Evolutionary conservation across 352 stramenopile genomes (phyloP).

Genomic region (Globisporangium nodosum): DNA sequence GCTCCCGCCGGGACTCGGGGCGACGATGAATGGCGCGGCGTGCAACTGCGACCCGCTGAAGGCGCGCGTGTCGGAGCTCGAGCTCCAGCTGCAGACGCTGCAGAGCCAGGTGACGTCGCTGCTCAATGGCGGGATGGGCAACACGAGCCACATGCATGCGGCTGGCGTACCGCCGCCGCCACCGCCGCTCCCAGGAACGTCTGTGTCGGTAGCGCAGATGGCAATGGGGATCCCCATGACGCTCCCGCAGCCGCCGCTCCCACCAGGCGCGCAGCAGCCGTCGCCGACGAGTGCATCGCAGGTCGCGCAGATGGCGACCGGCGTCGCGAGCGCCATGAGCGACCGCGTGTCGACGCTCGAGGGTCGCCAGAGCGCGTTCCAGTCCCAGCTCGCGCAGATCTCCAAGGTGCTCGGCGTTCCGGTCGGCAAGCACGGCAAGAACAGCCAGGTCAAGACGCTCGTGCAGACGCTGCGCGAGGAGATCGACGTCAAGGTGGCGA

Average conservation of each 20-base stretch:
- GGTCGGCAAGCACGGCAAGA: slow-evolving; percentile 60
- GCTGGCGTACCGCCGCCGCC: no score
- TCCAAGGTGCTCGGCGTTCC: slow-evolving; percentile 64
- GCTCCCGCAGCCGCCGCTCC: slow-evolving; percentile 13
- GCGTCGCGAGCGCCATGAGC: slow-evolving; percentile 36
- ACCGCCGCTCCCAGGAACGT: neutral
- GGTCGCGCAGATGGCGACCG: slow-evolving; percentile 2
- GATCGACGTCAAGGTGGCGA: slow-evolving; percentile 53
- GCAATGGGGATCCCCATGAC: neutral
- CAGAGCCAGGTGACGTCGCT: slow-evolving; percentile 32
- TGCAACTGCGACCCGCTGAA: slow-evolving; percentile 40
- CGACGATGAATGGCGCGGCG: neutral
- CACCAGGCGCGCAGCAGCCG: slow-evolving; percentile 7
- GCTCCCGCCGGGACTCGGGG: slow-evolving; percentile 5
- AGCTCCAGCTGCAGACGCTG: slow-evolving; percentile 35
- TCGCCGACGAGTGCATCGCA: slow-evolving; percentile 10
- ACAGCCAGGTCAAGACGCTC: slow-evolving; percentile 62
- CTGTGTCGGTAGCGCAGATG: neutral
- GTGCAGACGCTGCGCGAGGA: slow-evolving; percentile 70
- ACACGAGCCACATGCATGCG: slow-evolving; percentile 6
- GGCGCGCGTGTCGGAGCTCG: slow-evolving; percentile 49
- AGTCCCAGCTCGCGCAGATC: slow-evolving; percentile 78
- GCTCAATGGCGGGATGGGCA: slow-evolving; percentile 9
- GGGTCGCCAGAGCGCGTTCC: slow-evolving; percentile 70
- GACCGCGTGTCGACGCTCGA: slow-evolving; percentile 76